These are phyloP conservation scores for Gyromitra esculenta DNA, from an alignment of 2,329 filamentous ascomycete species.

Conservation along the genomic window DNA sequence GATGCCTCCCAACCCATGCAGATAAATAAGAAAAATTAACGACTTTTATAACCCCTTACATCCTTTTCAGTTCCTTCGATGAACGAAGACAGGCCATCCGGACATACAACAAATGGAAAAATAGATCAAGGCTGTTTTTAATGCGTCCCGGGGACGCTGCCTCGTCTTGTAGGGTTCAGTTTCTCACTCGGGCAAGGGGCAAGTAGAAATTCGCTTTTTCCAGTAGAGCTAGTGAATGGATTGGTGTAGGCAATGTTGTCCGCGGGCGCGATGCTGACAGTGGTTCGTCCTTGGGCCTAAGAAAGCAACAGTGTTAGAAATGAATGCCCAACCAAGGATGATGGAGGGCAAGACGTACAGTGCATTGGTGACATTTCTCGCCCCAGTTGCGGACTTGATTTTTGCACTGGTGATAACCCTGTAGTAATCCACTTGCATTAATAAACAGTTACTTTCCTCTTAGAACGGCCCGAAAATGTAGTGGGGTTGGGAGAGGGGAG, in stretches of 20 bases:
- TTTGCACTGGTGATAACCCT: conserved; percentile 51
- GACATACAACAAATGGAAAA: neutral
- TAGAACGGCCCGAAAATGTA: neutral
- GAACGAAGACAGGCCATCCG: neutral
- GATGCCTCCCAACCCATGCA: conserved; percentile 27
- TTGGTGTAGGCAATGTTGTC: conserved; percentile 38
- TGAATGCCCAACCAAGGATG: neutral
- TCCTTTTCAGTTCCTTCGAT: conserved; percentile 3
- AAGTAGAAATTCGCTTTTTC: conserved; percentile 43
- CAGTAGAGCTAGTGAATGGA: conserved; percentile 31
- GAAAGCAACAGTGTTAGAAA: conserved; percentile 19
- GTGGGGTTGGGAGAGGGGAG: neutral
- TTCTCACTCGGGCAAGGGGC: conserved; percentile 47
- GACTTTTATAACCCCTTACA: conserved; percentile 25
- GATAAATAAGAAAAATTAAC: conserved; percentile 7
- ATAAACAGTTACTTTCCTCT: neutral
- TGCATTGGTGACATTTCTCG: conserved; percentile 52
- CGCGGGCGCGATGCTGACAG: conserved; percentile 17
- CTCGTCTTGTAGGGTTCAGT: conserved; percentile 48
- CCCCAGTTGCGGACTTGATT: conserved; percentile 52
- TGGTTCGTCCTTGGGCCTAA: conserved; percentile 45
- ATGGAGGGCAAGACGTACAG: conserved; percentile 27
- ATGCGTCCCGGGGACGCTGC: conserved; percentile 41
- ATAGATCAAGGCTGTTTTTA: conserved; percentile 3
- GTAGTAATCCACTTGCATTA: conserved; percentile 2